phyloP scores from a whole-genome alignment of 2,329 filamentous ascomycete species.

The Thelonectria olida region DNA sequence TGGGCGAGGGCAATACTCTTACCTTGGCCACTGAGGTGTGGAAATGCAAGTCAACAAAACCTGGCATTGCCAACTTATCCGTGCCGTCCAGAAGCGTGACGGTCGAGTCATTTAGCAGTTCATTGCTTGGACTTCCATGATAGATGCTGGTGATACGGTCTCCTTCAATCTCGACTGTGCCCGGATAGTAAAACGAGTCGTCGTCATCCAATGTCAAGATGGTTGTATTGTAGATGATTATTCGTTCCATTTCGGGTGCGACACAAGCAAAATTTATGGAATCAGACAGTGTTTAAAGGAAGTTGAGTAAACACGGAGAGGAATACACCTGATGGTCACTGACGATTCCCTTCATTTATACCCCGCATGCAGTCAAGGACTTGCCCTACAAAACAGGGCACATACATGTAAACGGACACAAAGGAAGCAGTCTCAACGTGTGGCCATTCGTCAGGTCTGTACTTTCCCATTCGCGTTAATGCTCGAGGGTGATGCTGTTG shows the following conservation, averaged over 20 bases:
- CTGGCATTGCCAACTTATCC: conserved; percentile 14
- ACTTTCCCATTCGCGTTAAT: too few species aligned
- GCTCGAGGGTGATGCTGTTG: too few species aligned
- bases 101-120: background rate
- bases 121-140: background rate
- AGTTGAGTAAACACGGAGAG: background rate
- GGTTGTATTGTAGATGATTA: conserved; percentile 15
- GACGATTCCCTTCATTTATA: background rate
- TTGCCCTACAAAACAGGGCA: too few species aligned
- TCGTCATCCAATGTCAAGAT: conserved; percentile 5
- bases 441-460: too few species aligned
- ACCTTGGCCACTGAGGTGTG: conserved; percentile 14
- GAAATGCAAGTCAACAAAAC: conserved; percentile 15
- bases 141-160: conserved; percentile 5
- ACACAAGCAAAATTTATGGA: background rate
- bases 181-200: conserved; percentile 8
- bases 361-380: background rate
- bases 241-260: background rate
- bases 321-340: background rate
- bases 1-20: background rate
- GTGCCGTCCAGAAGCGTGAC: conserved; percentile 7
- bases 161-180: conserved; percentile 4
- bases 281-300: background rate
- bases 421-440: too few species aligned
- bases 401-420: too few species aligned